A percentile compares a stretch with the other conserved stretches of the same genome.
phyloP scores from a whole-genome alignment of 192 early-diverging fungal genomes.

The Piromyces sp. region DNA sequence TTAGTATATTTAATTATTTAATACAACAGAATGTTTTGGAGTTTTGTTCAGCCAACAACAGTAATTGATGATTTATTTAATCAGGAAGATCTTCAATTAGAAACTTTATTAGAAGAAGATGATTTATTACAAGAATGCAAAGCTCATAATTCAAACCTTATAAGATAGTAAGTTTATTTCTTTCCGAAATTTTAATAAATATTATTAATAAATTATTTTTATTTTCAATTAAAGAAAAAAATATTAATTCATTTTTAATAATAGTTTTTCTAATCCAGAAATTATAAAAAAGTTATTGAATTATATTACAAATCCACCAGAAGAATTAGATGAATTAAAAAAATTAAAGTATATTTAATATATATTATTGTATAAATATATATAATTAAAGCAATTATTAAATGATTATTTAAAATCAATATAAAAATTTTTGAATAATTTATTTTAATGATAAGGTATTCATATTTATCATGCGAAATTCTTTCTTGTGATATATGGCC shows the following conservation, averaged over 20 bases:
- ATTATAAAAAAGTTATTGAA: background rate
- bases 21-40: constrained; percentile 61
- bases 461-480: constrained; percentile 64
- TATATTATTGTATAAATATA: no score
- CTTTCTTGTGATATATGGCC: constrained; percentile 57
- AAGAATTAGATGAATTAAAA: background rate
- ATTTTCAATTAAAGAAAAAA: no score
- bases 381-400: no score
- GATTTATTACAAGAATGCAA: constrained; percentile 91
- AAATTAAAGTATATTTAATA: no score
- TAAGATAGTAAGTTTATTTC: constrained; percentile 41
- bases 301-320: background rate
- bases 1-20: background rate
- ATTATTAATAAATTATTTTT: no score
- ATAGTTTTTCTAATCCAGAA: background rate
- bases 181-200: no score
- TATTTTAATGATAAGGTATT: constrained; percentile 35
- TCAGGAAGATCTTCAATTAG: constrained; percentile 71
- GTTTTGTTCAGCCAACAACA: constrained; percentile 81
- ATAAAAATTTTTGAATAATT: no score
- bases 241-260: no score
- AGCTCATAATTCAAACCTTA: constrained; percentile 72
- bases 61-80: constrained; percentile 84
- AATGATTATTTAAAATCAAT: no score
- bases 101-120: constrained; percentile 81